Evolutionary conservation across 306 rosid genomes (phyloP), one percentile per base, ranked within the genome.

Genomic region (Malus orientalis): DNA sequence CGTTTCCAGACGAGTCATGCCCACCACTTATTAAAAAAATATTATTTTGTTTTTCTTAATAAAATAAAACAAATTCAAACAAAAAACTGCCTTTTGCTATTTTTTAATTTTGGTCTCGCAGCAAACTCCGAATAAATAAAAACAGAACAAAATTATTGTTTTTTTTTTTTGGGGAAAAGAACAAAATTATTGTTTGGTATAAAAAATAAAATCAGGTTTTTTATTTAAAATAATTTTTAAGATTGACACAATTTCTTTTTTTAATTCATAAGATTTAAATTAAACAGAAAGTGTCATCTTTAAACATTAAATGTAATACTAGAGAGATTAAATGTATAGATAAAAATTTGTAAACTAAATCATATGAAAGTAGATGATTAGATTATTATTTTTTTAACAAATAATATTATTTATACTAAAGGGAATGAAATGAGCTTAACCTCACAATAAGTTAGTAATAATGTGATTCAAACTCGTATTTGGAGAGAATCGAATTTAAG

Each of bases 401-500:
- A 33, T 5, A 33, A 33, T 33, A 33, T 33, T 33, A 33, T 33
- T 5, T 5, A 33, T 0, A 33, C 38, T 33, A 33, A 33, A 33
- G 0, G 7, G 38, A 5, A 33, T 0, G 5, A 1, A 0, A 5
- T 33, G 38, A 32, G 6, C 0, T 33, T 33, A 33, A 1, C 1
- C 7, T 33, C 7, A 33, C 1, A 5, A 33, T 5, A 0, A 2
- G 2, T 0, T 36, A 36, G 9, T 0, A 36, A 36, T 7, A 36
- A 36, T 36, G 2, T 36, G 9, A 0, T 6, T 6, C 9, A 36
- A 36, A 36, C 9, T 36, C 2, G 0, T 9, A 36, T 36, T 36
- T 36, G 9, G 0, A 0, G 2, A 36, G 0, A 36, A 36, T 36
- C 40, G 40, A 36, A 7, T 0, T 0, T 36, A 36, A 6, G 0